Percentiles rank a stretch among this genome's conserved stretches.
Conservation (phyloP, 805 yeast species). For the Hanseniaspora vineae region DNA sequence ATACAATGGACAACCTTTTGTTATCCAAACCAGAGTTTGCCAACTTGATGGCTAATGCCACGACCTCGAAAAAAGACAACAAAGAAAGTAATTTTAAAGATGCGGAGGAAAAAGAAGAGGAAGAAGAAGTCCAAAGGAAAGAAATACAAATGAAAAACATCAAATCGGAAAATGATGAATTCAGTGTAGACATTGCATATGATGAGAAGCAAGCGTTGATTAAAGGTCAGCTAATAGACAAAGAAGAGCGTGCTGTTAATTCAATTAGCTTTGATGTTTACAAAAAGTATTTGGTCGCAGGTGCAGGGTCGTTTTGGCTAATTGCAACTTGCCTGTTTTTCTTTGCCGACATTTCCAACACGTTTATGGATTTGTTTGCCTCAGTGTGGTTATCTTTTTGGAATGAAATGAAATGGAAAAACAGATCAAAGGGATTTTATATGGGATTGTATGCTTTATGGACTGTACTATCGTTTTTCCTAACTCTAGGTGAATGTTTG, state of each 20-base stretch:
- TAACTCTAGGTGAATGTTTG: slow-evolving; percentile 30
- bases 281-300: slow-evolving; percentile 20
- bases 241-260: slow-evolving; percentile 28
- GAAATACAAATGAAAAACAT: neutral
- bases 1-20: slow-evolving; percentile 38
- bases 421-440: slow-evolving; percentile 40
- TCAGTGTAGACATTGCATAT: neutral
- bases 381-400: slow-evolving; percentile 80
- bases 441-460: slow-evolving; percentile 63
- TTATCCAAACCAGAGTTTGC: slow-evolving; percentile 30
- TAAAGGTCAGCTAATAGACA: slow-evolving; percentile 7
- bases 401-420: slow-evolving; percentile 43
- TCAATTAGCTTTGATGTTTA: slow-evolving; percentile 26
- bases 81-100: neutral
- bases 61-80: slow-evolving; percentile 8
- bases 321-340: slow-evolving; percentile 19
- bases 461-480: slow-evolving; percentile 34
- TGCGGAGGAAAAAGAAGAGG: neutral
- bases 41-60: slow-evolving; percentile 29
- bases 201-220: neutral
- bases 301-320: slow-evolving; percentile 30
- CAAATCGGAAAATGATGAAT: no score
- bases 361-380: slow-evolving; percentile 44
- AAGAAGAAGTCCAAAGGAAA: slow-evolving; percentile 1
- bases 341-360: slow-evolving; percentile 21